phyloP scores from a whole-genome alignment of 2,329 filamentous ascomycete species.

The Trematosphaeria pertusa region DNA sequence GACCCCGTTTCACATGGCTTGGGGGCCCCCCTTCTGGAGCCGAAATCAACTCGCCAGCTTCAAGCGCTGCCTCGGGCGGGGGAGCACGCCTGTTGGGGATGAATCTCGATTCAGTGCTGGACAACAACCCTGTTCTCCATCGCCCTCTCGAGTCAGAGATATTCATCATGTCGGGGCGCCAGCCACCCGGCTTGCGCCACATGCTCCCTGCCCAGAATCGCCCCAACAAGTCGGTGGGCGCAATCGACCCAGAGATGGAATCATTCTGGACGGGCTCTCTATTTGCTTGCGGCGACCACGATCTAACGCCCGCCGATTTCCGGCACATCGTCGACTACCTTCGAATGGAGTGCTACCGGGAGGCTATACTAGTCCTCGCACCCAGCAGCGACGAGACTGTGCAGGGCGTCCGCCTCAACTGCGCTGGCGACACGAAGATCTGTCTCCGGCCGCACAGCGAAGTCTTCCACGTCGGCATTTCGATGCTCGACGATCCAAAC shows the following conservation, averaged over 20 bases:
- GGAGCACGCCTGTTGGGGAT: not conserved
- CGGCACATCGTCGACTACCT: not conserved
- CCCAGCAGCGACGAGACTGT: not conserved
- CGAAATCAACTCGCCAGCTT: not conserved
- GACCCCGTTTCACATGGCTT: constrained; percentile 10
- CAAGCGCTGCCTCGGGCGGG: not conserved
- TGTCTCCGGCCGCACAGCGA: not conserved
- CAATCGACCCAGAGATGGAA: not conserved
- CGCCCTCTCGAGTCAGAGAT: not conserved
- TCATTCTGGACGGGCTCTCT: not conserved
- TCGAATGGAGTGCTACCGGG: not conserved
- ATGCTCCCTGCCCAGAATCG: not conserved
- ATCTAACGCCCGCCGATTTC: not conserved
- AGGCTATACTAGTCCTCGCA: not conserved
- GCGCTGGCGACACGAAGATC: not conserved
- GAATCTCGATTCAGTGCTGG: not conserved
- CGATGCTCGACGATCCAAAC: not conserved
- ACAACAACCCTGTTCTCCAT: not conserved
- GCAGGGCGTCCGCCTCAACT: not conserved
- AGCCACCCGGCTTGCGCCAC: not conserved
- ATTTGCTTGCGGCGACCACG: not conserved
- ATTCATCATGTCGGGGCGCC: not conserved
- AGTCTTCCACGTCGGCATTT: not conserved
- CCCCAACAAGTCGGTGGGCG: not conserved
- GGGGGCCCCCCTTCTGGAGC: not conserved